These are phyloP conservation scores for Phytophthora cryptogea DNA, from an alignment of 352 stramenopile genomes.

Conservation along the genomic window DNA sequence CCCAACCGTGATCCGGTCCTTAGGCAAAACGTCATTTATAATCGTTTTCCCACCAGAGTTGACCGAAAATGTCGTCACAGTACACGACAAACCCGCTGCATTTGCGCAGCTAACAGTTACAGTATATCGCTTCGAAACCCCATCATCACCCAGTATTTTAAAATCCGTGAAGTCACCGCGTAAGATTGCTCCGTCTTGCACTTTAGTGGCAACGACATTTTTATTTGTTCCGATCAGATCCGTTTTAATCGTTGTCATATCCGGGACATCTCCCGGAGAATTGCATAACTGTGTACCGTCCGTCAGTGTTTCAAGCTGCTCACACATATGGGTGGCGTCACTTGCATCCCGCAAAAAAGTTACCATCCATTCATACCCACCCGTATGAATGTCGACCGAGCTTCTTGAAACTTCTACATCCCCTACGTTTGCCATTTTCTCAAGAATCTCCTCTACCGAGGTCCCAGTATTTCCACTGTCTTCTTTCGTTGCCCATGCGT, in stretches of 20 bases:
- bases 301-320: conserved; percentile 58
- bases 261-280: conserved; percentile 91
- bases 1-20: conserved; percentile 64
- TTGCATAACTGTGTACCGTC: conserved; percentile 88
- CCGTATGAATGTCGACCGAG: conserved; percentile 83
- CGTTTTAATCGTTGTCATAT: conserved; percentile 50
- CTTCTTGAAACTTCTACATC: conserved; percentile 92
- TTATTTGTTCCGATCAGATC: conserved; percentile 42
- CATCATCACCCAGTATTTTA: conserved; percentile 78
- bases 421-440: conserved; percentile 93
- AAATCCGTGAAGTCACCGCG: conserved; percentile 90
- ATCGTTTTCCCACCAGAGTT: conserved; percentile 35
- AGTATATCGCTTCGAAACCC: conserved; percentile 44
- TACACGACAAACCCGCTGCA: conserved; percentile 2
- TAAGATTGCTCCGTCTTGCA: conserved; percentile 77
- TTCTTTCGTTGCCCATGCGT: conserved; percentile 88
- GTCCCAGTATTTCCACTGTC: conserved; percentile 91
- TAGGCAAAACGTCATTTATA: conserved; percentile 29
- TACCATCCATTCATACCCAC: conserved; percentile 95
- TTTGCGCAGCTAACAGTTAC: conserved; percentile 22
- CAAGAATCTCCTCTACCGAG: conserved; percentile 96
- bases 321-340: conserved; percentile 42
- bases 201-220: conserved; percentile 20
- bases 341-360: conserved; percentile 92
- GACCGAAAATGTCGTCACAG: conserved; percentile 17